Evolutionary conservation across 1,139 yeast species (phyloP), one percentile per base, ranked within the genome.

Genomic region (Eremothecium coryli): DNA sequence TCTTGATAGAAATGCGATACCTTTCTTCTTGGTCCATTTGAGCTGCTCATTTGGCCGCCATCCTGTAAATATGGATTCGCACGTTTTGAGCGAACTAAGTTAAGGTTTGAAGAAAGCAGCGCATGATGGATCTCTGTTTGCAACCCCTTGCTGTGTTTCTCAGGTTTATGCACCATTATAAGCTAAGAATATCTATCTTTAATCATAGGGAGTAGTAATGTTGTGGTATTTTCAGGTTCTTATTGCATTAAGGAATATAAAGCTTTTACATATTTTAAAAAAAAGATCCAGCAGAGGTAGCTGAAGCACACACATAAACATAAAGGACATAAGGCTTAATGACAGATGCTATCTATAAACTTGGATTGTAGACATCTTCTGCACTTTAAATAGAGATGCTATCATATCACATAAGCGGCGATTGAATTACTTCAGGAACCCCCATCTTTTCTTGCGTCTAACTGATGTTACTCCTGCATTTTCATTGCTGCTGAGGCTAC

Each of bases 101-200:
- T 54, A 10, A 50, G 32, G 33, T 56, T 56, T 3, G 49, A 45
- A 1, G 57, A 47, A 14, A 40, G 32, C 11, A 57, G 35, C 1
- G 50, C 46, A 2, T 59, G 54, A 31, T 57, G 58, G n/a, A 54
- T 37, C 20, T 49, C 53, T 1, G 49, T 48, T 14, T 46, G 38
- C 17, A 57, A 35, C 14, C 60, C 62, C 33, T 40, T 25, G 3
- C 23, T 31, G 10, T 21, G 14, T 11, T 25, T 13, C 28, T 6
- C 16, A 5, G 26, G 4, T 10, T 15, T 27, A n/a, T 16, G 18
- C 7, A 12, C 15, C 28, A 29, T 29, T 12, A 8, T 20, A n/a
- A 9, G 23, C 8, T 9, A 20, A 20, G 23, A n/a, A n/a, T n/a
- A n/a, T n/a, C n/a, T n/a, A n/a, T n/a, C n/a, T n/a, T n/a, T n/a